phyloP scores from a whole-genome alignment of 2,329 filamentous ascomycete species.

The Colletotrichum magnum region DNA sequence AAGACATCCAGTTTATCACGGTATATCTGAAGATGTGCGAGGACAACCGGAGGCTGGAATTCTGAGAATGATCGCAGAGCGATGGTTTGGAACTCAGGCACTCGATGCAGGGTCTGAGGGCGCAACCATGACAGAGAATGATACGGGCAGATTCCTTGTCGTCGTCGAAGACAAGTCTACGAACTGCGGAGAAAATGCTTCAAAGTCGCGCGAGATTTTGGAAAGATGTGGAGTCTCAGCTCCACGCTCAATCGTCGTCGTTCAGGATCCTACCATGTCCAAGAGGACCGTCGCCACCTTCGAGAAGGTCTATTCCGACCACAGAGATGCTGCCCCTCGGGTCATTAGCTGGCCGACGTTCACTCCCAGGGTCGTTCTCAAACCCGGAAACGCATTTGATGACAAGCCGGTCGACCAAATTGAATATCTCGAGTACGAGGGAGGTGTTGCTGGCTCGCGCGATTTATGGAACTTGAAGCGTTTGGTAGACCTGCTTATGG shows the following conservation, averaged over 20 bases:
- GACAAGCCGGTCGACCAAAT: not conserved
- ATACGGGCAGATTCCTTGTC: slow-evolving; percentile 42
- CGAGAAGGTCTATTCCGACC: slow-evolving; percentile 51
- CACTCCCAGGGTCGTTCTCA: slow-evolving; percentile 17
- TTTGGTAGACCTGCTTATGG: slow-evolving; percentile 58
- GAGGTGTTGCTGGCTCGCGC: not conserved
- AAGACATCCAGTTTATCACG: slow-evolving; percentile 46
- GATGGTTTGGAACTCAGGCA: slow-evolving; percentile 44
- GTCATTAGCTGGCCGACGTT: slow-evolving; percentile 37
- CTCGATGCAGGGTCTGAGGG: not conserved
- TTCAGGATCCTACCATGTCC: slow-evolving; percentile 63
- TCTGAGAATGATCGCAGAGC: slow-evolving; percentile 52
- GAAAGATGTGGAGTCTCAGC: slow-evolving; percentile 45
- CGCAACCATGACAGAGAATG: not conserved
- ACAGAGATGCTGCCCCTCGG: not conserved
- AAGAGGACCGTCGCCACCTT: slow-evolving; percentile 58
- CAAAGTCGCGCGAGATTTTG: slow-evolving; percentile 52
- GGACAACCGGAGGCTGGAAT: slow-evolving; percentile 57
- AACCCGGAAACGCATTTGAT: not conserved
- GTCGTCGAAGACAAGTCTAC: slow-evolving; percentile 60
- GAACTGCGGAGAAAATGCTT: slow-evolving; percentile 61
- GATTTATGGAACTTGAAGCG: slow-evolving; percentile 54
- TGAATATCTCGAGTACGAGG: not conserved
- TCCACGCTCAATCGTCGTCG: slow-evolving; percentile 50
- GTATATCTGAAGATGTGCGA: slow-evolving; percentile 46